phyloP scores from a whole-genome alignment of 257 asterid genomes.

The Ilex asprella region DNA sequence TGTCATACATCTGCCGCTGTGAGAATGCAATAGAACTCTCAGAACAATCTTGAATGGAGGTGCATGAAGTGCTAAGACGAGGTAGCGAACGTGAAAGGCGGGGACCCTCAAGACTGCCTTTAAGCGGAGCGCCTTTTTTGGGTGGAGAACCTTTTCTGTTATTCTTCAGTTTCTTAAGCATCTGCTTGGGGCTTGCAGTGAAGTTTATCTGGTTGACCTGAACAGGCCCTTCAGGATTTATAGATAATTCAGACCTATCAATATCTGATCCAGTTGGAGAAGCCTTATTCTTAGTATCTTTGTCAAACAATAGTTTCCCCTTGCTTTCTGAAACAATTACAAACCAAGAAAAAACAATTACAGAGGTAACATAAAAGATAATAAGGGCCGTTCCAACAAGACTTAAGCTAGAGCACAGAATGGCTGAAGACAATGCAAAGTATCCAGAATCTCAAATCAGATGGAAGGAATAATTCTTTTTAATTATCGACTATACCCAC shows the following conservation, averaged over 20 bases:
- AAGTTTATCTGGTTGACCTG: constrained; percentile 30
- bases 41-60: constrained; percentile 68
- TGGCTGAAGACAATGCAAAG: too few species aligned
- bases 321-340: constrained; percentile 39
- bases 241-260: constrained; percentile 22
- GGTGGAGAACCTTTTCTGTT: constrained; percentile 28
- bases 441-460: too few species aligned
- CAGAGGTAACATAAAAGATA: background rate
- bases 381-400: background rate
- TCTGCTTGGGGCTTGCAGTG: constrained; percentile 25
- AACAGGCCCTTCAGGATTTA: constrained; percentile 22
- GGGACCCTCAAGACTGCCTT: constrained; percentile 61
- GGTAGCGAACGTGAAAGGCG: constrained; percentile 56
- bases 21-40: constrained; percentile 82
- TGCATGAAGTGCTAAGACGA: constrained; percentile 53
- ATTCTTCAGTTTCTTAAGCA: constrained; percentile 34
- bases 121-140: background rate
- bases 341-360: constrained; percentile 12
- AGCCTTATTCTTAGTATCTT: constrained; percentile 28
- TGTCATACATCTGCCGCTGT: constrained; percentile 80
- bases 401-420: too few species aligned
- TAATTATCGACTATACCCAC: background rate
- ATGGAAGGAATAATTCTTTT: background rate
- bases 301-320: constrained; percentile 32
- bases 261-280: constrained; percentile 26